Conservation (phyloP, 1,139 yeast genomes). For the Debaryomyces nepalensis region DNA sequence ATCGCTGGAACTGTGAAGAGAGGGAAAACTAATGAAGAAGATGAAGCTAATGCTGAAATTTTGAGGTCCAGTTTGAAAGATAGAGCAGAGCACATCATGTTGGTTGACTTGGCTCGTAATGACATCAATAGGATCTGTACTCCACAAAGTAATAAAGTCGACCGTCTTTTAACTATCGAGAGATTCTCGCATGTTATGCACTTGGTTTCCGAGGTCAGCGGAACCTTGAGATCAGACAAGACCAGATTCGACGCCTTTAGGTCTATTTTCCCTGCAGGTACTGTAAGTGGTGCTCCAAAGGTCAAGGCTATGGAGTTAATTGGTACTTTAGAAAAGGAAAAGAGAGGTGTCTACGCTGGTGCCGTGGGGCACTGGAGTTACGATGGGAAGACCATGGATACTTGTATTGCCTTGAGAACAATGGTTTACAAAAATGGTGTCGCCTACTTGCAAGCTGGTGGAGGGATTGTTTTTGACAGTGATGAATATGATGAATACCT, state of each 20-base stretch:
- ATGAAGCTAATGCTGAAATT: conserved; percentile 76
- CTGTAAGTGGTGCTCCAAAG: conserved; percentile 98
- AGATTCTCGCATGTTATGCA: conserved; percentile 98
- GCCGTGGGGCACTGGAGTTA: conserved; percentile 99
- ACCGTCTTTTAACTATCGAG: conserved; percentile 84
- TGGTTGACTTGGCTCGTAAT: conserved; percentile 95
- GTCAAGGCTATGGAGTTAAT: conserved; percentile 95
- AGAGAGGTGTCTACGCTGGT: conserved; percentile 97
- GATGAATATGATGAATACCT: conserved; percentile 94
- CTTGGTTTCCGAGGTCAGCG: conserved; percentile 92
- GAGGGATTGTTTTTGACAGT: conserved; percentile 94
- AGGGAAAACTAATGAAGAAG: conserved; percentile 90
- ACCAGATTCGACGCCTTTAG: conserved; percentile 95
- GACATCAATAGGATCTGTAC: conserved; percentile 94
- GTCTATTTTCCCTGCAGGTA: conserved; percentile 98
- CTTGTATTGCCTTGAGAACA: conserved; percentile 95
- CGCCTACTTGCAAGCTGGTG: conserved; percentile 97
- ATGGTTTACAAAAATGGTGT: conserved; percentile 92
- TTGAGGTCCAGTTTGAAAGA: conserved; percentile 84
- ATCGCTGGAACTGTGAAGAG: conserved; percentile 95
- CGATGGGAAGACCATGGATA: conserved; percentile 90
- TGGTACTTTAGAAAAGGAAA: conserved; percentile 85
- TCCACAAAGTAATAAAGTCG: conserved; percentile 83
- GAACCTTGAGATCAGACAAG: conserved; percentile 79
- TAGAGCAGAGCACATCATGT: conserved; percentile 97